phyloP scores from a whole-genome alignment of 139 green algal genomes.

The Chlorella vulgaris region DNA sequence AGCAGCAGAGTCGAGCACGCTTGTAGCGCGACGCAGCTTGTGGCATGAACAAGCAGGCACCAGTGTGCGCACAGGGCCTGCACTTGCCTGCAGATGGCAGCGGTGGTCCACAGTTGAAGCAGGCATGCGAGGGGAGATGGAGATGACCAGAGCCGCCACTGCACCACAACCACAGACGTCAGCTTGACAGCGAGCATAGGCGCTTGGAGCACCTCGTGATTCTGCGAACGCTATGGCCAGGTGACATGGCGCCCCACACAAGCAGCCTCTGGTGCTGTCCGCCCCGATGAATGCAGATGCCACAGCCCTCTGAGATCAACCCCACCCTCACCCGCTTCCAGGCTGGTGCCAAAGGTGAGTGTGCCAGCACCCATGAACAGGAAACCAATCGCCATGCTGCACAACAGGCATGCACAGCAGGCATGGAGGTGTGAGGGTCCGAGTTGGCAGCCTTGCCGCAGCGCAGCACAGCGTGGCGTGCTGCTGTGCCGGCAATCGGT shows the following conservation, averaged over 20 bases:
- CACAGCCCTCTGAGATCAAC: too few species aligned
- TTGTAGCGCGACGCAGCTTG: not conserved
- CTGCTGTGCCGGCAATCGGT: too few species aligned
- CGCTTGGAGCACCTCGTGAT: not conserved
- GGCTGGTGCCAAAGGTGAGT: constrained; percentile 77
- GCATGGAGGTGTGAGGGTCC: not conserved
- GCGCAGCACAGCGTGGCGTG: not conserved
- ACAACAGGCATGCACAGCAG: not conserved
- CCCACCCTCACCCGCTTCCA: constrained; percentile 40
- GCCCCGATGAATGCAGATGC: too few species aligned
- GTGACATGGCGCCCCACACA: not conserved
- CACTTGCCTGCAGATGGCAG: constrained; percentile 80
- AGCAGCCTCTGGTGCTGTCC: too few species aligned
- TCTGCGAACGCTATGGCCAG: not conserved
- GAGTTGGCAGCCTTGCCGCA: not conserved
- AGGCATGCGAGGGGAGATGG: constrained; percentile 88
- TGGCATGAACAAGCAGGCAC: too few species aligned
- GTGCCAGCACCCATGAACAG: constrained; percentile 88
- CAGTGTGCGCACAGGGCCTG: not conserved
- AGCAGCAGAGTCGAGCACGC: not conserved
- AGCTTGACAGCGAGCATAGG: not conserved
- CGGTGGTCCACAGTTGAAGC: constrained; percentile 81
- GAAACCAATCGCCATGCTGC: constrained; percentile 84
- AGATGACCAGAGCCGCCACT: constrained; percentile 86
- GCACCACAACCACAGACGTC: constrained; percentile 9